Evolutionary conservation across 257 asterid species (phyloP), one percentile per base, ranked within the genome.

Genomic region (Scutellaria galericulata): DNA sequence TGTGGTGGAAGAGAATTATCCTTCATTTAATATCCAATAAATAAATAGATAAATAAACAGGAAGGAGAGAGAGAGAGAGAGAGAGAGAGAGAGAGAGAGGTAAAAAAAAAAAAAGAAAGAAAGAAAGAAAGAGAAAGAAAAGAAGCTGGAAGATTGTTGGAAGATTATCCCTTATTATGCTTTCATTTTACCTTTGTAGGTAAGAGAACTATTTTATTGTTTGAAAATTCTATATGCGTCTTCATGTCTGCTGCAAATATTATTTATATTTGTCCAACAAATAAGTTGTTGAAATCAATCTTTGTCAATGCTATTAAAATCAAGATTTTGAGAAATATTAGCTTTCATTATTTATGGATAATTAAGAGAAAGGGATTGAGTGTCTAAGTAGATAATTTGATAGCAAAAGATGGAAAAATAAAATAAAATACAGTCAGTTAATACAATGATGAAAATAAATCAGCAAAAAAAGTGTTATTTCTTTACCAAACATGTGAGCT

Each of bases 311-410:
- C 37, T 31, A 15, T 35, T 31, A 14, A 39, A 44, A 14, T 46
- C 66, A 62, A 24, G 22, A 75, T 18, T 48, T 12, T 72, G 44
- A 18, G 45, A 22, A 58, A 67, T 9, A 37, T 13, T n/a, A 6
- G 62, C 13, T 9, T 42, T 65, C 3, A 15, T 18, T 52, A 15
- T 53, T 31, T 31, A 31, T 31, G 12, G 35, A 53, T 15, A 22
- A 20, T 22, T 8, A 20, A 3, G 47, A 24, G 15, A 48, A n/a
- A 27, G 35, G 3, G 35, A 27, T 27, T 7, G 41, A 18, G 18
- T 18, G 18, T 18, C 18, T 18, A 18, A 18, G 18, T 18, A 18
- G 18, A 18, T 18, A 14, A 50, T 37, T 48, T 31, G 35, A 55
- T 57, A 45, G 65, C 11, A 42, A 8, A 18, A 13, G 9, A 18